Evolutionary conservation across 768 basidiomycete genomes (phyloP).

Genomic region (Fistulinella prunicolor): DNA sequence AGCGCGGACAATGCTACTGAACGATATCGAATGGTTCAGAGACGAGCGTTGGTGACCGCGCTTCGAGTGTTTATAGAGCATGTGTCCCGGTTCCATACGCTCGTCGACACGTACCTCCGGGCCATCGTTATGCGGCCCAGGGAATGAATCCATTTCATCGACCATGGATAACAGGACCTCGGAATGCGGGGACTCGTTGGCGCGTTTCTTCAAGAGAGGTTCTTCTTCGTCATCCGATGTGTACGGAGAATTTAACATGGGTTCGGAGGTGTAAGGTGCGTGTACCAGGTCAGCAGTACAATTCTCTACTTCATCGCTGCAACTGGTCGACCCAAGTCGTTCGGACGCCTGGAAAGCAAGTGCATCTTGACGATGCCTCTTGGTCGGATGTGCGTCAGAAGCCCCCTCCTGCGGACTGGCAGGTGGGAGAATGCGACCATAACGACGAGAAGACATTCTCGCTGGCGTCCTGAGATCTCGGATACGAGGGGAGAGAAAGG

Average conservation of each 20-base stretch:
- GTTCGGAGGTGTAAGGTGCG: slow-evolving; percentile 12
- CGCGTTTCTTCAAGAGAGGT: slow-evolving; percentile 1
- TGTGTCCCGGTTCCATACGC: not conserved
- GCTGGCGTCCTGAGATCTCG: slow-evolving; percentile 9
- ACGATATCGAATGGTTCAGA: slow-evolving; percentile 14
- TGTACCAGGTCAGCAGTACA: not conserved
- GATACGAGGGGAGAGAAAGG: slow-evolving; percentile 22
- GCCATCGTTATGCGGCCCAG: not conserved
- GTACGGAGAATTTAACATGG: not conserved
- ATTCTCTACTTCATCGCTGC: not conserved
- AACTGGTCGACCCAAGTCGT: not conserved
- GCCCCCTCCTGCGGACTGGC: not conserved
- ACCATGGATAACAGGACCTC: slow-evolving; percentile 12
- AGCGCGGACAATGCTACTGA: slow-evolving; percentile 13
- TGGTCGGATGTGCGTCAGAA: not conserved
- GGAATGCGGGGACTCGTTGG: slow-evolving; percentile 9
- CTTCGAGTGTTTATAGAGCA: not conserved
- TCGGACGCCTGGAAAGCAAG: not conserved
- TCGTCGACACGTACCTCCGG: not conserved
- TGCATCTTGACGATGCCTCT: not conserved
- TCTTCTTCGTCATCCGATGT: slow-evolving; percentile 7
- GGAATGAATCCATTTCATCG: slow-evolving; percentile 4
- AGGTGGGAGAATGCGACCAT: slow-evolving; percentile 6
- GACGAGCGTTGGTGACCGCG: slow-evolving; percentile 11
- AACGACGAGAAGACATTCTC: slow-evolving; percentile 17